Percentiles rank a stretch among this genome's conserved stretches.
These are phyloP conservation scores for Cytospora piceae DNA, from an alignment of 2,329 filamentous ascomycete species.

Conservation along the genomic window DNA sequence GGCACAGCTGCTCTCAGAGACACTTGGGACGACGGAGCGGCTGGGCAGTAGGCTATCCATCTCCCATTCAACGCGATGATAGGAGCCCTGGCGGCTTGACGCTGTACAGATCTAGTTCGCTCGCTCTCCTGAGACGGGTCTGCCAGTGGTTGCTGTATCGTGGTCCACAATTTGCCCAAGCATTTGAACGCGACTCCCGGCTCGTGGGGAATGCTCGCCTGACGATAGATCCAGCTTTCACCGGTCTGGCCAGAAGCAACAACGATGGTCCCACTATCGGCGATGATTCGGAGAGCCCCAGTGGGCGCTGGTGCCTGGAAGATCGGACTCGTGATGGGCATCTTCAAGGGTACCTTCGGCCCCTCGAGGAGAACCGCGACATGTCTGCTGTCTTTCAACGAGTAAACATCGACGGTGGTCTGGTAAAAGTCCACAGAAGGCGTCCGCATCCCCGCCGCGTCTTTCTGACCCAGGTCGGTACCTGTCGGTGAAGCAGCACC, in stretches of 20 bases:
- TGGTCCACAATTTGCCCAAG: conserved; percentile 91
- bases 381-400: conserved; percentile 72
- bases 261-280: conserved; percentile 71
- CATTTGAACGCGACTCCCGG: conserved; percentile 60
- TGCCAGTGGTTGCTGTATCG: conserved; percentile 66
- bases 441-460: conserved; percentile 37
- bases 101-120: conserved; percentile 44
- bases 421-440: conserved; percentile 68
- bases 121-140: conserved; percentile 53
- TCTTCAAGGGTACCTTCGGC: conserved; percentile 62
- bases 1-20: conserved; percentile 69
- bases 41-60: conserved; percentile 79
- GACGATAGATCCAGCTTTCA: conserved; percentile 79
- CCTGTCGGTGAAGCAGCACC: conserved; percentile 46
- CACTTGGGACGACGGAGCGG: conserved; percentile 70
- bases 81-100: conserved; percentile 59
- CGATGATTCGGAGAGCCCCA: conserved; percentile 74
- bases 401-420: conserved; percentile 88
- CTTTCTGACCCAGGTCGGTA: conserved; percentile 40
- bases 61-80: conserved; percentile 71
- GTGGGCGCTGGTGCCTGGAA: conserved; percentile 71
- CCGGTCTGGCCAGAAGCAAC: conserved; percentile 82
- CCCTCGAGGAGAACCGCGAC: conserved; percentile 76
- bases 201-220: conserved; percentile 49
- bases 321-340: conserved; percentile 62